Evolutionary conservation across 2,329 filamentous ascomycete genomes (phyloP), one percentile per base, ranked within the genome.

Genomic region (Ophioceras dolichostomum): DNA sequence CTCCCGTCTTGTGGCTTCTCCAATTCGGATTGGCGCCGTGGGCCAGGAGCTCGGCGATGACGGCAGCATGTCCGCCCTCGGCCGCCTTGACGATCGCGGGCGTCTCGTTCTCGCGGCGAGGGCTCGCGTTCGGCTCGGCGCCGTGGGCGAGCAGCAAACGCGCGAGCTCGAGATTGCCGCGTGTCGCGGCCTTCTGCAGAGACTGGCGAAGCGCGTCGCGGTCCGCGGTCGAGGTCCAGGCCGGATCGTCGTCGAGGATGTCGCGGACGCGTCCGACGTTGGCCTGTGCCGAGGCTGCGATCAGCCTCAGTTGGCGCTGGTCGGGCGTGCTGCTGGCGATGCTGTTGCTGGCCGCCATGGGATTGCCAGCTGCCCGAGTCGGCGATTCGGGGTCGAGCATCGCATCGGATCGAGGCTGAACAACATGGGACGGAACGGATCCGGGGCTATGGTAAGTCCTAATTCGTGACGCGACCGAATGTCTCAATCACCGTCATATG

Each of bases 241-340:
- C 40, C n/a, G 28, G 32, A 4, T 59, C 51, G 33, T 60, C 57
- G 29, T 46, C 45, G 3, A 62, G 47, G 17, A 59, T 53, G 35
- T 58, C 55, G 35, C 54, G 53, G 3, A 62, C 49, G 5, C 54
- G 50, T 4, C 46, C 45, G 38, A 62, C 58, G 43, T 60, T 61
- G 14, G 52, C 57, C 39, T 58, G 56, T 1, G 53, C 53, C 1
- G 56, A 51, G 24, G 58, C 59, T 16, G 52, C 53, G 24, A 59
- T 55, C 30, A 62, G 47, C 22, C 53, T 51, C 26, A 58, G 47
- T 38, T 60, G 57, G 39, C 56, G 56, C 42, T 48, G 49, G 20
- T 61, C 58, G 14, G 55, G 57, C 28, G 55, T 49, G 40, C 53
- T 60, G 49, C 56, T 61, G 29, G 56, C 55, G 20, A 60, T 44